Conservation (phyloP, 1,284 basidiomycete species). For the Porphyrellus sp. region DNA sequence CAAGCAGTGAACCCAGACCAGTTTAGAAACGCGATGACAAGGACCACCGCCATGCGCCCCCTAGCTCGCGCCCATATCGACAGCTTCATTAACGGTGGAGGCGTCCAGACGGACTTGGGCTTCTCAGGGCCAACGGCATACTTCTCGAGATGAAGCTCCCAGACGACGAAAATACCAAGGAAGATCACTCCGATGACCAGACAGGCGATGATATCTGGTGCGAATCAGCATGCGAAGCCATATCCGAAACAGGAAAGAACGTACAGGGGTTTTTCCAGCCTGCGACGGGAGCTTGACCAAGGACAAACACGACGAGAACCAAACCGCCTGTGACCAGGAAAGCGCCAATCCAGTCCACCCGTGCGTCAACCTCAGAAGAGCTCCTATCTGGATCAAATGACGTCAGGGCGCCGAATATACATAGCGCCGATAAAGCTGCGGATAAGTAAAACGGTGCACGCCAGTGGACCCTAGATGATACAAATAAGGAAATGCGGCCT, state of each 20-base stretch:
- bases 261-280: conserved; percentile 76
- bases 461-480: conserved; percentile 48
- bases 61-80: conserved; percentile 58
- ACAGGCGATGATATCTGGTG: conserved; percentile 48
- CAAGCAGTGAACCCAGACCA: conserved; percentile 58
- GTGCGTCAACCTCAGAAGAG: conserved; percentile 47
- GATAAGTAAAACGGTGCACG: conserved; percentile 56
- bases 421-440: conserved; percentile 51
- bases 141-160: conserved; percentile 57
- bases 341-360: conserved; percentile 84
- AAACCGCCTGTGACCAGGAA: conserved; percentile 71
- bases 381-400: conserved; percentile 54
- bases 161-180: conserved; percentile 53
- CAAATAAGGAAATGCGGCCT: conserved; percentile 2
- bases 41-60: conserved; percentile 59
- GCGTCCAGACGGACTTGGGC: conserved; percentile 38
- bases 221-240: conserved; percentile 3
- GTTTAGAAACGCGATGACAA: conserved; percentile 59
- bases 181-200: conserved; percentile 56
- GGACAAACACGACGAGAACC: conserved; percentile 75
- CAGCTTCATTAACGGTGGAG: conserved; percentile 61
- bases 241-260: conserved; percentile 23
- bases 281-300: conserved; percentile 72
- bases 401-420: conserved; percentile 47
- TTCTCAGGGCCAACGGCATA: conserved; percentile 17